phyloP scores from a whole-genome alignment of 768 basidiomycete genomes.

The Dacryopinax spathularia region DNA sequence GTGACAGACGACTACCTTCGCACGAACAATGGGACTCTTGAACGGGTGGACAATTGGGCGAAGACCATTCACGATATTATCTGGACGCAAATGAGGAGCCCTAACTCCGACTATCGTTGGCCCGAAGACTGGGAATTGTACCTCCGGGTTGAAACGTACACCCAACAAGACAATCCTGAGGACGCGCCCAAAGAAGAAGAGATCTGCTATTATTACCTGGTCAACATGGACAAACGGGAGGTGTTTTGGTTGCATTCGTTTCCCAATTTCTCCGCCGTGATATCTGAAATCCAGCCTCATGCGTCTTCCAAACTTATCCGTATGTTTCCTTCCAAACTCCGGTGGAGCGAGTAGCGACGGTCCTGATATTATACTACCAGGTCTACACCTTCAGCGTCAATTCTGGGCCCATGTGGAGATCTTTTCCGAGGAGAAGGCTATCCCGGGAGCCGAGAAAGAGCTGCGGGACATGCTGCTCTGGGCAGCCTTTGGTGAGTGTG shows the following conservation, averaged over 20 bases:
- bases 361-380: too few species aligned
- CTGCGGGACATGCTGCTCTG: neutral
- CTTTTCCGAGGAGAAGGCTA: neutral
- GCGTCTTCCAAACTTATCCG: neutral
- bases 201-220: neutral
- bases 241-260: neutral
- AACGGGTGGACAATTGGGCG: neutral
- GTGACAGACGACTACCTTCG: neutral
- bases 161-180: neutral
- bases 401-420: slow-evolving; percentile 1
- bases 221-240: neutral
- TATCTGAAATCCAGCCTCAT: neutral
- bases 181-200: too few species aligned
- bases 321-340: neutral
- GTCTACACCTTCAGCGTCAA: neutral
- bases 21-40: neutral
- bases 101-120: neutral
- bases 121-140: neutral
- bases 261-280: neutral
- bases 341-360: neutral
- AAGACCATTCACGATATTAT: neutral
- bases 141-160: neutral
- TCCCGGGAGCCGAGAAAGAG: neutral
- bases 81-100: neutral
- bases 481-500: neutral